Base-by-base conservation (phyloP, 1,139 yeast genomes). In the Yamadazyma friedrichii region DNA sequence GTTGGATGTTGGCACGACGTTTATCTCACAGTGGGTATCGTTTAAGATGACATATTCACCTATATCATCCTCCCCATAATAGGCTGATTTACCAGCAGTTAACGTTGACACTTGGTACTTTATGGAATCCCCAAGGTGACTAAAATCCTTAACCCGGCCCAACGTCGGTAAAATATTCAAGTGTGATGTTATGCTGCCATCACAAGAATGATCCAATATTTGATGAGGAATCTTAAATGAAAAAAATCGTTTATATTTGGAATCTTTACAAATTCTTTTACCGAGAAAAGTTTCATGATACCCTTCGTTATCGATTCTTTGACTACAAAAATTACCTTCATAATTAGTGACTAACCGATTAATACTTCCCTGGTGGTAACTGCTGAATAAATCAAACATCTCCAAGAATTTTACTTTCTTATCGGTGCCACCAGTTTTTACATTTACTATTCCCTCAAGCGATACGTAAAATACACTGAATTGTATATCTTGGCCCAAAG, bases 361-460 rank as follows among this genome's bases (percentile, higher is more conserved):
- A 30, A 70, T 59, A 32, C 55, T 49, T 1, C 59, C 65, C 28
- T 54, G 55, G 43, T 64, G 62, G 64, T 64, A 70, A 31, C 72
- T 63, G 2, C 73, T 76, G 32, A 61, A 56, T 42, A 70, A 69
- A 47, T 71, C 77, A 50, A 65, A 68, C 76, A 71, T 70, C 44
- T 71, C 72, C 46, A 71, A 53, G 42, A 65, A 65, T 40, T 59
- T 62, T 33, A 52, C 54, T 30, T 52, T 38, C 20, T 46, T 47
- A 1, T 13, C 15, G 24, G 24, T 20, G 24, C 8, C 8, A 3
- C 22, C 26, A 17, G 11, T 25, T 8, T 16, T 28, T 43, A 45
- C 17, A 44, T 46, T 2, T 53, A 47, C n/a, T 11, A 43, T 52
- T 1, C 76, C 76, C 51, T 71, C 76, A 38, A 71, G 67, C 15